These are phyloP conservation scores for Myrica gale DNA, from an alignment of 306 rosid species.

Conservation along the genomic window DNA sequence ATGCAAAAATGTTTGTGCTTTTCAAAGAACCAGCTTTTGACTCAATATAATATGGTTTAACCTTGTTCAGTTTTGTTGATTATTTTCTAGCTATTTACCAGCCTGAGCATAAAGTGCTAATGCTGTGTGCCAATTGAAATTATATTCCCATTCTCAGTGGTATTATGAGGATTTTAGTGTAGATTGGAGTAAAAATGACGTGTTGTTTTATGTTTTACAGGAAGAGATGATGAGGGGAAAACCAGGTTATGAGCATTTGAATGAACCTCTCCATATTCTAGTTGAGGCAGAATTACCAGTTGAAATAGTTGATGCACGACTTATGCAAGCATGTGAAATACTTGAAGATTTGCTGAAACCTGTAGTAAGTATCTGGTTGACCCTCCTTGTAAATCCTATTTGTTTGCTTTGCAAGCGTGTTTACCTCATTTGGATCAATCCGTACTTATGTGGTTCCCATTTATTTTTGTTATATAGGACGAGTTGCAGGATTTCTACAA, in stretches of 20 bases:
- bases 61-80: not conserved
- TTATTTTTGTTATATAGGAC: slow-evolving; percentile 47
- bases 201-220: slow-evolving; percentile 37
- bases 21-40: not conserved
- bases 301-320: slow-evolving; percentile 77
- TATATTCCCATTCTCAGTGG: not conserved
- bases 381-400: slow-evolving; percentile 13
- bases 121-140: not conserved
- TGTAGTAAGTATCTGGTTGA: slow-evolving; percentile 39
- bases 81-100: not conserved
- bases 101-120: not conserved
- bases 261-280: slow-evolving; percentile 88
- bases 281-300: slow-evolving; percentile 90
- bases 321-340: slow-evolving; percentile 80
- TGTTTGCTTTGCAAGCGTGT: not conserved
- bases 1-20: not conserved
- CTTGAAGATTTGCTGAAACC: slow-evolving; percentile 82
- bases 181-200: not conserved
- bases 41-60: not conserved
- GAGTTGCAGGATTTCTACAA: slow-evolving; percentile 97
- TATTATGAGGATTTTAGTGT: not conserved
- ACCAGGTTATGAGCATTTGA: slow-evolving; percentile 89
- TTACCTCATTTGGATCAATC: not conserved
- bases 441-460: not conserved
- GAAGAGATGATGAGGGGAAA: slow-evolving; percentile 95